A percentile compares a stretch with the other conserved stretches of the same genome.
Conservation (phyloP, 495 filamentous ascomycete genomes). For the Penicillium flavigenum region DNA sequence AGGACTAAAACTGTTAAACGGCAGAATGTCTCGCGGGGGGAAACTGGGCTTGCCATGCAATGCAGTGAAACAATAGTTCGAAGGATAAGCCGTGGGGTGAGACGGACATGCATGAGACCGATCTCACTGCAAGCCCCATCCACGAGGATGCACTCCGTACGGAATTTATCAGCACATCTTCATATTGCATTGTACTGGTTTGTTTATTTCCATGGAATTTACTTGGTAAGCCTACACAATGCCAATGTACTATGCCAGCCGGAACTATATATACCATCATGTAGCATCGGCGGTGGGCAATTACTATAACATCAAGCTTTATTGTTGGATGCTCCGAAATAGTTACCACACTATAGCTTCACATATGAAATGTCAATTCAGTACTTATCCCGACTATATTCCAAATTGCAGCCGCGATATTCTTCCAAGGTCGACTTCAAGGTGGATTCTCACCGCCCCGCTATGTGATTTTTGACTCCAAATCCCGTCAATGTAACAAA, state of each 20-base stretch:
- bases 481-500: neutral
- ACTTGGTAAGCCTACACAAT: neutral
- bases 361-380: neutral
- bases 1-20: neutral
- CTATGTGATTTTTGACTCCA: conserved; percentile 3
- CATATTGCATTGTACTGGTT: neutral
- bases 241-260: neutral
- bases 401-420: neutral
- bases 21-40: neutral
- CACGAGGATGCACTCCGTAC: neutral
- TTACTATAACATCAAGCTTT: neutral
- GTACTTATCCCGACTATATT: neutral
- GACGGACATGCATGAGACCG: neutral
- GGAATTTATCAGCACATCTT: neutral
- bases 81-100: neutral
- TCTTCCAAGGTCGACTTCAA: neutral
- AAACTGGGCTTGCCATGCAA: neutral
- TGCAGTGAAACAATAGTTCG: conserved; percentile 9
- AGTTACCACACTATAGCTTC: neutral
- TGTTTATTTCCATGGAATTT: neutral
- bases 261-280: neutral
- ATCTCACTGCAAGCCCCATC: neutral
- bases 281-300: neutral
- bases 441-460: conserved; percentile 12
- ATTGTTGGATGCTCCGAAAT: neutral